Conservation (phyloP, 192 early-diverging fungal species). For the Cladochytrium replicatum region DNA sequence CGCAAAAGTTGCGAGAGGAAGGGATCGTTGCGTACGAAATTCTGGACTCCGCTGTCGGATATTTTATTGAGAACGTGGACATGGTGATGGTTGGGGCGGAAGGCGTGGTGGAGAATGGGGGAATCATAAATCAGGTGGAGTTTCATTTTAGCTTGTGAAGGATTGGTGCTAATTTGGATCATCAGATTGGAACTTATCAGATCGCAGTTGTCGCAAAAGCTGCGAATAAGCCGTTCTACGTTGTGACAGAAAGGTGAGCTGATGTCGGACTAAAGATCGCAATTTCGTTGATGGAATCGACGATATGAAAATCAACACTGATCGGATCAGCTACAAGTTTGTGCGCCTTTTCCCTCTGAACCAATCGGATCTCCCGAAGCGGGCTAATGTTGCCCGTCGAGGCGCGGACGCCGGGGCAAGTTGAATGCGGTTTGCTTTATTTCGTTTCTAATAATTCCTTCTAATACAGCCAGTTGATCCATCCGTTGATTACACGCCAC, state of each 20-base stretch:
- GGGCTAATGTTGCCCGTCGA: no score
- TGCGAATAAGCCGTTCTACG: conserved; percentile 89
- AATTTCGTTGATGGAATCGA: no score
- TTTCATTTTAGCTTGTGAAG: conserved; percentile 9
- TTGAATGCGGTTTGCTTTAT: no score
- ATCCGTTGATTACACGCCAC: conserved; percentile 88
- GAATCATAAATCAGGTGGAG: conserved; percentile 78
- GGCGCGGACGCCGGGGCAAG: no score
- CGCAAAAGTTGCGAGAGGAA: conserved; percentile 52
- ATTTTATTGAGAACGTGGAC: conserved; percentile 92
- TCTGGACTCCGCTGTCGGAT: conserved; percentile 85
- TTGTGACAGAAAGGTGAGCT: conserved; percentile 81
- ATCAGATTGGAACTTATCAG: conserved; percentile 86
- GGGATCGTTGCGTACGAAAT: conserved; percentile 79
- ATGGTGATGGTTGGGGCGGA: conserved; percentile 93
- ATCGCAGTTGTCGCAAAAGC: conserved; percentile 91
- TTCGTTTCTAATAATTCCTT: no score
- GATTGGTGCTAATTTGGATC: conserved; percentile 10
- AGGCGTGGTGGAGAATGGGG: conserved; percentile 95
- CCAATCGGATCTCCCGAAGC: conserved; percentile 92
- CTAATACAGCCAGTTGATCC: no score
- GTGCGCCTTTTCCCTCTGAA: conserved; percentile 89
- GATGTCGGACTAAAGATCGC: conserved; percentile 1
- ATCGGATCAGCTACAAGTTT: conserved; percentile 78
- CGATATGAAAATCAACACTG: no score